These are phyloP conservation scores for Musa beccarii DNA, from an alignment of 176 grass and related monocot species.

Conservation along the genomic window DNA sequence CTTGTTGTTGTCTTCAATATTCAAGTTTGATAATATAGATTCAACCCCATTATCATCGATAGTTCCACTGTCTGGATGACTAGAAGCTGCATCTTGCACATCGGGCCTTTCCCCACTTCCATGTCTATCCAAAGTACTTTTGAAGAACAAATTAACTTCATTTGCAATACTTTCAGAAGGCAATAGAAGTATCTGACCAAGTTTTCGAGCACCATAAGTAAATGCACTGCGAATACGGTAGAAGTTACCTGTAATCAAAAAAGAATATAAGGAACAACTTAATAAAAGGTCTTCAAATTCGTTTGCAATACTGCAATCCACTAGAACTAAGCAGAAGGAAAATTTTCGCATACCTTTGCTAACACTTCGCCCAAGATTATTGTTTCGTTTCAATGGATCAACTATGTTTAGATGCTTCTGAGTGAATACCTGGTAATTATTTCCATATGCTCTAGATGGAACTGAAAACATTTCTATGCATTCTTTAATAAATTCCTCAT, in stretches of 20 bases:
- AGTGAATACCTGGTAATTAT: constrained; percentile 31
- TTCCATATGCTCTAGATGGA: constrained; percentile 37
- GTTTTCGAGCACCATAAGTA: constrained; percentile 78
- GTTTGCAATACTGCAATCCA: not conserved
- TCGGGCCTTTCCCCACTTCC: constrained; percentile 45
- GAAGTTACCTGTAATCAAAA: constrained; percentile 48
- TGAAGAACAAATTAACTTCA: constrained; percentile 73
- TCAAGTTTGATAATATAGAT: constrained; percentile 22
- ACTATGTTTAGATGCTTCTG: constrained; percentile 83
- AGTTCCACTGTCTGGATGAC: not conserved
- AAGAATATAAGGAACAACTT: not conserved
- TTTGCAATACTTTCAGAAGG: constrained; percentile 34
- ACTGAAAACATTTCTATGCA: constrained; percentile 34
- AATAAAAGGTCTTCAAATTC: not conserved
- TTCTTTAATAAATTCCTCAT: constrained; percentile 53
- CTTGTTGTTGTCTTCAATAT: constrained; percentile 18
- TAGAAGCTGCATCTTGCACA: constrained; percentile 23
- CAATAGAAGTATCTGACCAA: constrained; percentile 57
- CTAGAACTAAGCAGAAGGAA: constrained; percentile 4
- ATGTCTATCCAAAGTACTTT: constrained; percentile 63
- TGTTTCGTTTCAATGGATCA: constrained; percentile 70
- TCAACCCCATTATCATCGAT: not conserved
- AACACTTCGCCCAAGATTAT: constrained; percentile 91
- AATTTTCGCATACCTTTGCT: constrained; percentile 57
- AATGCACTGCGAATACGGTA: constrained; percentile 86